phyloP scores from a whole-genome alignment of 179 eudicot species.

The Beta corolliflora region DNA sequence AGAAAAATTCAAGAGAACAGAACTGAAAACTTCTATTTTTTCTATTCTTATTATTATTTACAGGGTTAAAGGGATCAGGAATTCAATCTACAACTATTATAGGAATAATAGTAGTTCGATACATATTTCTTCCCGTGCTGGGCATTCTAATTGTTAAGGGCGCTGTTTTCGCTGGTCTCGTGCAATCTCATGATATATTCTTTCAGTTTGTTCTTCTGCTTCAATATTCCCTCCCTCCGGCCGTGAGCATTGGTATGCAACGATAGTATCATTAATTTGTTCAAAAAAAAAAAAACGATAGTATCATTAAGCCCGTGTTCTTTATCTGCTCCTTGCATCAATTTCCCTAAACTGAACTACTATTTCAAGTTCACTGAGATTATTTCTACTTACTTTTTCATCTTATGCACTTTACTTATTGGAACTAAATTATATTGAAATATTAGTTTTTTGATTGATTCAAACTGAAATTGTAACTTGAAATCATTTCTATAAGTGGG shows the following conservation, averaged over 20 bases:
- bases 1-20: too few relatives aligned
- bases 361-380: too few relatives aligned
- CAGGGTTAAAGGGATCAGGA: constrained; percentile 48
- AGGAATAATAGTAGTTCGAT: constrained; percentile 46
- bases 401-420: too few relatives aligned
- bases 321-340: too few relatives aligned
- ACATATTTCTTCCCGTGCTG: constrained; percentile 36
- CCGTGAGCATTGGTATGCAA: constrained; percentile 30
- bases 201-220: constrained; percentile 36
- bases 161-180: constrained; percentile 39
- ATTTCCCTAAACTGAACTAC: too few relatives aligned
- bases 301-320: neutral
- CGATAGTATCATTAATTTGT: neutral
- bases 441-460: too few relatives aligned
- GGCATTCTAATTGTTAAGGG: constrained; percentile 45
- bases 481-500: too few relatives aligned
- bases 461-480: too few relatives aligned
- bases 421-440: too few relatives aligned
- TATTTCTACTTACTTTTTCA: too few relatives aligned
- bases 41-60: neutral
- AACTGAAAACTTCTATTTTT: neutral
- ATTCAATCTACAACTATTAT: constrained; percentile 25
- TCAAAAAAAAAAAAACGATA: too few relatives aligned
- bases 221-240: constrained; percentile 37
- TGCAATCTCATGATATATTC: constrained; percentile 29